These are phyloP conservation scores for Cyclotella baltica DNA, from an alignment of 108 stramenopile genomes.

Conservation along the genomic window DNA sequence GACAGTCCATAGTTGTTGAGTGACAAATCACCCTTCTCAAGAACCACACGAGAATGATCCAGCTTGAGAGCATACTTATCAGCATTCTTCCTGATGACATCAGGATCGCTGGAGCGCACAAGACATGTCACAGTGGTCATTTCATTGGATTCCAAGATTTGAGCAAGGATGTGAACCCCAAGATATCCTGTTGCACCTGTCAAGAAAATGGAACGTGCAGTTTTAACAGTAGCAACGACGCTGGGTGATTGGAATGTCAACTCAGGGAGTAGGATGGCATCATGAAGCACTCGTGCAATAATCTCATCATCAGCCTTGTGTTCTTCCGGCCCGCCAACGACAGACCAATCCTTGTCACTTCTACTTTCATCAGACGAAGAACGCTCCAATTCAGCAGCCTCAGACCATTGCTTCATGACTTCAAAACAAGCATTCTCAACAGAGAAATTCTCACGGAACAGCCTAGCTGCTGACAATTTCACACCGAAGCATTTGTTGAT, in stretches of 20 bases:
- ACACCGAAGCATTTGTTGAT: conserved; percentile 46
- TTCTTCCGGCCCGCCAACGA: conserved; percentile 45
- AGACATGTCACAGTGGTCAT: conserved; percentile 69
- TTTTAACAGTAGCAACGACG: background rate
- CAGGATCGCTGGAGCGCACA: conserved; percentile 58
- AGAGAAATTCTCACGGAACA: conserved; percentile 31
- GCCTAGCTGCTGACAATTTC: conserved; percentile 16
- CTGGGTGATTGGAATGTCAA: conserved; percentile 27
- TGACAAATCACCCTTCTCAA: conserved; percentile 68
- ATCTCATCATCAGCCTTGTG: conserved; percentile 7
- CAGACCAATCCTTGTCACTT: conserved; percentile 7
- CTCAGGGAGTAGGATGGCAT: conserved; percentile 40
- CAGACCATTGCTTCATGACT: conserved; percentile 34
- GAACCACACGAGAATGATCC: conserved; percentile 49
- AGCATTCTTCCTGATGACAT: conserved; percentile 55
- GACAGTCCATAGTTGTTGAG: conserved; percentile 67
- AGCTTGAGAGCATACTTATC: conserved; percentile 46
- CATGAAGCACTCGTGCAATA: conserved; percentile 48
- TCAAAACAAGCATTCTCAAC: conserved; percentile 22
- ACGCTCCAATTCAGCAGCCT: conserved; percentile 3
- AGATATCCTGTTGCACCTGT: conserved; percentile 84
- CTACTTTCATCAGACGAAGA: conserved; percentile 1
- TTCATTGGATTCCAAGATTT: conserved; percentile 57
- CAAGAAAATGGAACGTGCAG: conserved; percentile 66
- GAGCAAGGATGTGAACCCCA: conserved; percentile 71